A percentile compares a stretch with the other conserved stretches of the same genome.
phyloP scores from a whole-genome alignment of 2,329 filamentous ascomycete genomes.

The Nakataea oryzae region DNA sequence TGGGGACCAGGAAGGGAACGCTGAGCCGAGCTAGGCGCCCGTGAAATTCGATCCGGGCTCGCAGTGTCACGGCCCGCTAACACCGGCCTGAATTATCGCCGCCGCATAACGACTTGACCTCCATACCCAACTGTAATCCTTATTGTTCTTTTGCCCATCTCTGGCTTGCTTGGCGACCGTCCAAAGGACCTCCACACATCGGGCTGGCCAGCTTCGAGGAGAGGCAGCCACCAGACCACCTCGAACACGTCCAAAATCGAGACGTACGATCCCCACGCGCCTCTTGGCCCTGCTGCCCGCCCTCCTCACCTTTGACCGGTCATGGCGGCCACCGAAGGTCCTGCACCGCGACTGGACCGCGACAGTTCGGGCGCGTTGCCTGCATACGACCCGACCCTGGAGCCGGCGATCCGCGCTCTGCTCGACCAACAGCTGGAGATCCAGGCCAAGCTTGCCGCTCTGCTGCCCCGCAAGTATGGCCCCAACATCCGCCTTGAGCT shows the following conservation, averaged over 20 bases:
- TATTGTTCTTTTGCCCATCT: not conserved
- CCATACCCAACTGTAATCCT: not conserved
- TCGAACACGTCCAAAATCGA: not conserved
- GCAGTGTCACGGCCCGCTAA: not conserved
- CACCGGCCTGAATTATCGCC: not conserved
- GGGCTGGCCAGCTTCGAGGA: not conserved
- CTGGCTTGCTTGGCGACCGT: not conserved
- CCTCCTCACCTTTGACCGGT: not conserved
- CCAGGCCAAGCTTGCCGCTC: conserved; percentile 35
- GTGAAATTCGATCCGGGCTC: not conserved
- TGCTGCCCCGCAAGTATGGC: conserved; percentile 36
- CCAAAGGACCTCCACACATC: too few relatives aligned
- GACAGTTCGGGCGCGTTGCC: conserved; percentile 14
- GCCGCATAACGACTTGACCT: not conserved
- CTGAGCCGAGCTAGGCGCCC: not conserved
- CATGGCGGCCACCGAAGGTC: not conserved
- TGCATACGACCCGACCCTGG: conserved; percentile 26
- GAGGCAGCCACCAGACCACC: not conserved
- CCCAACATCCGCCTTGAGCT: conserved; percentile 38
- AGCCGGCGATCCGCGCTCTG: conserved; percentile 32
- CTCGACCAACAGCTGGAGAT: conserved; percentile 43
- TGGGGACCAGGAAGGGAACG: not conserved
- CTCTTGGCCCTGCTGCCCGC: not conserved
- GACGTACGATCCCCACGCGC: not conserved
- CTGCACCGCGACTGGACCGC: conserved; percentile 3